These are phyloP conservation scores for Elsinoe batatas DNA, from an alignment of 2,329 filamentous ascomycete species.

Conservation along the genomic window DNA sequence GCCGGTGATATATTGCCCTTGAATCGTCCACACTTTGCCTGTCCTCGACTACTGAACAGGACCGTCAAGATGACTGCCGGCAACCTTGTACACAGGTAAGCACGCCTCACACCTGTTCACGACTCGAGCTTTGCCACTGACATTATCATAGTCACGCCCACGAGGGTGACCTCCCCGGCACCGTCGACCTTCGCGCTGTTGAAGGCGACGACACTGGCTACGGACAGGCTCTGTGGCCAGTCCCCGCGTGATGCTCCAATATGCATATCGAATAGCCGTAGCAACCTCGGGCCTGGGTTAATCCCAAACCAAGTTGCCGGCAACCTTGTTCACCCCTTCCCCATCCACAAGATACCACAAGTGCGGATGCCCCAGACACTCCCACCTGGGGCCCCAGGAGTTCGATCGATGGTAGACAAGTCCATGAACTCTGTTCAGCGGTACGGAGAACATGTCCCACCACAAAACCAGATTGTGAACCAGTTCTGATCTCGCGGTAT, in stretches of 20 bases:
- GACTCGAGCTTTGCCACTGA: not conserved
- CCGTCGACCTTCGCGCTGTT: constrained; percentile 43
- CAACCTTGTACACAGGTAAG: constrained; percentile 11
- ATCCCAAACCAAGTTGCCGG: not conserved
- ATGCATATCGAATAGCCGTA: constrained; percentile 3
- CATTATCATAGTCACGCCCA: constrained; percentile 41
- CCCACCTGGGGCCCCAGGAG: constrained; percentile 9
- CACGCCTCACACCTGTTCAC: not conserved
- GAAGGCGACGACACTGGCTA: constrained; percentile 52
- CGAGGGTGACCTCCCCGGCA: constrained; percentile 47
- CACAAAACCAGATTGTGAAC: not conserved
- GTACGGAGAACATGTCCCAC: not conserved
- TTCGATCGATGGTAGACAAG: not conserved
- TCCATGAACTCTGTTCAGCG: not conserved
- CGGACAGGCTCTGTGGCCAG: constrained; percentile 51
- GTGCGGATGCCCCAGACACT: constrained; percentile 8
- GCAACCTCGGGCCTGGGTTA: constrained; percentile 10
- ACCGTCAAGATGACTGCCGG: not conserved
- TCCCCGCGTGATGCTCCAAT: constrained; percentile 32
- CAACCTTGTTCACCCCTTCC: not conserved
- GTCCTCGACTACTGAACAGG: not conserved
- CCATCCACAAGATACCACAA: not conserved
- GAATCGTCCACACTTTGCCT: not conserved
- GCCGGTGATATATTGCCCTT: constrained; percentile 9
- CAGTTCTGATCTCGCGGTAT: not conserved